phyloP scores from a whole-genome alignment of 129 eudicot species.

The Pittosporum tobira region DNA sequence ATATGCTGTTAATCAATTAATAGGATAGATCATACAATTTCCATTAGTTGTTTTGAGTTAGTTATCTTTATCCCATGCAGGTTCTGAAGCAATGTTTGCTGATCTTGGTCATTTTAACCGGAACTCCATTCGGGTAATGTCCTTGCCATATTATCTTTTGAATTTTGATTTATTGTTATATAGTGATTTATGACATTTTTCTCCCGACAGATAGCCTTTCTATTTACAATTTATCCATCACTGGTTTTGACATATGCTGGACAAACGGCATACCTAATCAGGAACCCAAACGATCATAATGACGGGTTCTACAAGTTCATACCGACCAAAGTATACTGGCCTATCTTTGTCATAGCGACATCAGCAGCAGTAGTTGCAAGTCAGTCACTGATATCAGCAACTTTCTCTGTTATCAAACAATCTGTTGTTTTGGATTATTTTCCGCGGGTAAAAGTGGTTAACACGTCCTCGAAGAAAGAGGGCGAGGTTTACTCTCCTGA shows the following conservation, averaged over 20 bases:
- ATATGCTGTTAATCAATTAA: background rate
- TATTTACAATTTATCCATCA: conserved; percentile 52
- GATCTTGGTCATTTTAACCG: conserved; percentile 70
- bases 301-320: conserved; percentile 63
- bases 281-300: conserved; percentile 41
- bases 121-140: conserved; percentile 50
- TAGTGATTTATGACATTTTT: conserved; percentile 3
- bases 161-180: background rate
- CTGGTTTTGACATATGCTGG: conserved; percentile 60
- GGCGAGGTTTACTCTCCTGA: conserved; percentile 80
- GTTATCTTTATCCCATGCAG: conserved; percentile 20
- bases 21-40: background rate
- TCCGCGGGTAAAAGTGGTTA: conserved; percentile 65
- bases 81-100: conserved; percentile 76
- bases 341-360: conserved; percentile 52
- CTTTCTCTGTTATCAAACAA: conserved; percentile 64
- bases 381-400: conserved; percentile 65
- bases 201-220: conserved; percentile 43
- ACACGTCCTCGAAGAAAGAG: conserved; percentile 59
- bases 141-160: conserved; percentile 2
- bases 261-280: conserved; percentile 64
- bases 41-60: background rate
- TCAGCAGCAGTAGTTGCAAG: conserved; percentile 66
- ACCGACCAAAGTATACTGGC: conserved; percentile 56
- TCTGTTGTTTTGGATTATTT: conserved; percentile 62